phyloP scores from a whole-genome alignment of 768 basidiomycete species.

The Collybia sordida region DNA sequence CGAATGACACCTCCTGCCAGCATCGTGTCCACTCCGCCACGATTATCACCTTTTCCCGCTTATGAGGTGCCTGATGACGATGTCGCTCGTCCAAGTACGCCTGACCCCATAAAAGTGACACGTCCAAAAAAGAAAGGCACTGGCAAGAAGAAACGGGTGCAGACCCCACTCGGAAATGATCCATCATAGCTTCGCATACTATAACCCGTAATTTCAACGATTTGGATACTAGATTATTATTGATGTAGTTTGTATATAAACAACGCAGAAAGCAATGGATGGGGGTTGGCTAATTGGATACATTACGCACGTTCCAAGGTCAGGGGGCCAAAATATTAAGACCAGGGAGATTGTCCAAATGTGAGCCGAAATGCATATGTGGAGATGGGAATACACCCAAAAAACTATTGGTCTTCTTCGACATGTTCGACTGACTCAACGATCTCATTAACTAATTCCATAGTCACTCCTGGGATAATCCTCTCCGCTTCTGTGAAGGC shows the following conservation, averaged over 20 bases:
- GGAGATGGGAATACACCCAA: not conserved
- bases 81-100: slow-evolving; percentile 47
- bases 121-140: slow-evolving; percentile 66
- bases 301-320: slow-evolving; percentile 2
- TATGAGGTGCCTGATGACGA: slow-evolving; percentile 52
- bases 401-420: slow-evolving; percentile 63
- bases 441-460: slow-evolving; percentile 92
- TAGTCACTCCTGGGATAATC: slow-evolving; percentile 91
- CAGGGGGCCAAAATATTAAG: slow-evolving; percentile 1
- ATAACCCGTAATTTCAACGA: not conserved
- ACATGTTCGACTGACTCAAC: slow-evolving; percentile 92
- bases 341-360: slow-evolving; percentile 2
- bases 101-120: slow-evolving; percentile 75
- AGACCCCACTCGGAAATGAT: slow-evolving; percentile 4
- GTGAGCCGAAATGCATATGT: slow-evolving; percentile 8
- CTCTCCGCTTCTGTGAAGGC: slow-evolving; percentile 96
- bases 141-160: slow-evolving; percentile 69
- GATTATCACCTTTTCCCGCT: slow-evolving; percentile 43
- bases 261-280: slow-evolving; percentile 16
- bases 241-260: slow-evolving; percentile 20
- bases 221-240: slow-evolving; percentile 19
- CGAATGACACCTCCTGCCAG: slow-evolving; percentile 16
- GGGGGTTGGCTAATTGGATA: slow-evolving; percentile 12
- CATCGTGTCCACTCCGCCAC: slow-evolving; percentile 33
- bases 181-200: not conserved